Base-by-base conservation (phyloP, 768 basidiomycete genomes). In the Suillus decipiens region DNA sequence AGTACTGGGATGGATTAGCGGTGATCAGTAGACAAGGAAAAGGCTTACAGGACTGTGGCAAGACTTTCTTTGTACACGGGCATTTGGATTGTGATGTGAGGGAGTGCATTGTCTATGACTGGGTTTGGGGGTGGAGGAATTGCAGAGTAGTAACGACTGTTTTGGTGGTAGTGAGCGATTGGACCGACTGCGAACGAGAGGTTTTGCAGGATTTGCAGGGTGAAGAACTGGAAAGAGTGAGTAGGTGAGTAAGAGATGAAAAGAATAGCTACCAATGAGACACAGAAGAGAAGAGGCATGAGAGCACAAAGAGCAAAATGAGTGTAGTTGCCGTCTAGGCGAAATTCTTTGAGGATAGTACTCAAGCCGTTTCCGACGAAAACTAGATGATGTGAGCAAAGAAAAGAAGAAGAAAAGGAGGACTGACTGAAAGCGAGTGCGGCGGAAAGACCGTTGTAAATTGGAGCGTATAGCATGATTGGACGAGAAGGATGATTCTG, bases 351-450 rank as follows among this genome's bases (percentile, higher is more conserved):
- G 10, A 95, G 64, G 42, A 95, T 71, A 5, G 82, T 84, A 65
- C 84, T 86, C 68, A 89, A 51, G 54, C 86, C 86, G 68, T 85
- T 88, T 0, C 87, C 86, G 14, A 89, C 79, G 69, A 90, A 90
- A 41, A 88, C 85, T 67, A 82, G 75, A 80, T 0, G 42, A 1
- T 5, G 17, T n/a, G 28, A 59, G 64, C 62, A 14, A 51, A 42
- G 59, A 65, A 60, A 53, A 47, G 9, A 67, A 7, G 54, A 31
- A 24, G 37, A 3, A 10, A 33, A n/a, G 3, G 11, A 0, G 19
- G 53, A 51, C 17, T 4, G 0, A 74, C 73, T 63, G 59, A 57
- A 17, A 36, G 73, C 63, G 15, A 74, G 71, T 0, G 68, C 74
- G 6, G 73, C 73, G 7, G 74, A 67, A 0, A 71, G 17, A 24